Evolutionary conservation across 805 yeast genomes (phyloP), one percentile per base, ranked within the genome.

Genomic region (Metschnikowia sp.): DNA sequence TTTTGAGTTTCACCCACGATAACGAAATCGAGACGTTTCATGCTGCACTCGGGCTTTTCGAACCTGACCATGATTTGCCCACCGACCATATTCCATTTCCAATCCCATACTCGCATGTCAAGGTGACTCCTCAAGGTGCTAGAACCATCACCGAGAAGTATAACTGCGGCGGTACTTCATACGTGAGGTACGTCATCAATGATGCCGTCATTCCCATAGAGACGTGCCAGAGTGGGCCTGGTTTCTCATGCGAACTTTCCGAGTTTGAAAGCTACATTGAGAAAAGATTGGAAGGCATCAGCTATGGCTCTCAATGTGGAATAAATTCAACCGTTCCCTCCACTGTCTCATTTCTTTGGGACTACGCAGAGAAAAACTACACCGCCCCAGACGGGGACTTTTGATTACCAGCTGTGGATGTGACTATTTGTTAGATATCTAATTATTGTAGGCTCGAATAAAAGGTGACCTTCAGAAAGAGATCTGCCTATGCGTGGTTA

Each of bases 1-100:
- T 84, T 73, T 71, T 86, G 54, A 84, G 82, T 54, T 84, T 87
- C 69, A 74, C 88, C 10, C 96, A 88, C 58, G 96, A 88, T 61
- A 77, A 84, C 33, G 85, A 84, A 51, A 64, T 86, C 38, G 70
- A 81, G 50, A 70, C 83, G 36, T 82, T 76, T 54, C 68, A 83
- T 54, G 71, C 87, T 30, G 87, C 92, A 2, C 65, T 86, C 40
- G 90, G 88, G 6, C 61, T 86, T 52, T 51, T 75, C 48, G 68
- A 70, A 49, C 70, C 77, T 9, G 67, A 61, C 18, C 57, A 64
- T 4, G 68, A 71, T 33, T 69, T 81, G 35, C 74, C 82, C 4
- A 60, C 74, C 5, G 71, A 71, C 50, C 65, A 68, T 39, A 71
- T 80, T 39, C 72, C 71, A 6, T 79, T 79, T 63, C 70, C 72